Evolutionary conservation across 2,329 filamentous ascomycete genomes (phyloP).

Genomic region (Cryoendolithus antarcticus): DNA sequence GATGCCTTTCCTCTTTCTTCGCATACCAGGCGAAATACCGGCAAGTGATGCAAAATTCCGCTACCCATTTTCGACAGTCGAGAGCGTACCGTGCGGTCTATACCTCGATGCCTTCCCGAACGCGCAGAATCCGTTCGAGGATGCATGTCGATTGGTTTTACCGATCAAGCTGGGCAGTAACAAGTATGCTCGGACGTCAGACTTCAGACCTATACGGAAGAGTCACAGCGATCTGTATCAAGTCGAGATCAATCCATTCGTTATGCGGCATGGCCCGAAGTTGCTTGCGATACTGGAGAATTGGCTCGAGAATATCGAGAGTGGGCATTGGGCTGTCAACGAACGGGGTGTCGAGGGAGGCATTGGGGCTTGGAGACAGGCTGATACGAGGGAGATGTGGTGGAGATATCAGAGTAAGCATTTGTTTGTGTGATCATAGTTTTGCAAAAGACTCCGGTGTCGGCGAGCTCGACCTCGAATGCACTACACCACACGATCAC

Average conservation of each 20-base stretch:
- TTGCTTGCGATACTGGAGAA: slow-evolving; percentile 21
- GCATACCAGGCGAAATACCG: slow-evolving; percentile 18
- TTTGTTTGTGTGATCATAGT: slow-evolving; percentile 9
- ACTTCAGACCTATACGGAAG: slow-evolving; percentile 17
- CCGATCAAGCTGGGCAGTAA: slow-evolving; percentile 20
- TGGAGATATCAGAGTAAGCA: slow-evolving; percentile 21
- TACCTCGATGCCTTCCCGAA: slow-evolving; percentile 23
- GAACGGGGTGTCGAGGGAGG: slow-evolving; percentile 20
- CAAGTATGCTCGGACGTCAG: slow-evolving; percentile 19
- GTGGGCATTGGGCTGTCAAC: slow-evolving; percentile 22
- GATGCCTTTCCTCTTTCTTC: slow-evolving; percentile 22
- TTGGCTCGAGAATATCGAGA: slow-evolving; percentile 21
- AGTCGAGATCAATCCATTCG: slow-evolving; percentile 21
- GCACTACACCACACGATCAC: too few relatives aligned
- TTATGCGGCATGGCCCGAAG: slow-evolving; percentile 22
- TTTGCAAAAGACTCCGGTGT: background rate
- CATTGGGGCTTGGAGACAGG: slow-evolving; percentile 20
- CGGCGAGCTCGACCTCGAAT: too few relatives aligned
- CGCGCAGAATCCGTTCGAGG: slow-evolving; percentile 23
- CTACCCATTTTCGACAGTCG: slow-evolving; percentile 21
- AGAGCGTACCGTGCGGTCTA: slow-evolving; percentile 22
- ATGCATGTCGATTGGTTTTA: slow-evolving; percentile 21
- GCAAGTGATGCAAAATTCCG: slow-evolving; percentile 24
- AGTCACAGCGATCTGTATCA: slow-evolving; percentile 22
- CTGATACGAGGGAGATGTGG: slow-evolving; percentile 23